Evolutionary conservation across 257 asterid species (phyloP).

Genomic region (Solanum appendiculatum): DNA sequence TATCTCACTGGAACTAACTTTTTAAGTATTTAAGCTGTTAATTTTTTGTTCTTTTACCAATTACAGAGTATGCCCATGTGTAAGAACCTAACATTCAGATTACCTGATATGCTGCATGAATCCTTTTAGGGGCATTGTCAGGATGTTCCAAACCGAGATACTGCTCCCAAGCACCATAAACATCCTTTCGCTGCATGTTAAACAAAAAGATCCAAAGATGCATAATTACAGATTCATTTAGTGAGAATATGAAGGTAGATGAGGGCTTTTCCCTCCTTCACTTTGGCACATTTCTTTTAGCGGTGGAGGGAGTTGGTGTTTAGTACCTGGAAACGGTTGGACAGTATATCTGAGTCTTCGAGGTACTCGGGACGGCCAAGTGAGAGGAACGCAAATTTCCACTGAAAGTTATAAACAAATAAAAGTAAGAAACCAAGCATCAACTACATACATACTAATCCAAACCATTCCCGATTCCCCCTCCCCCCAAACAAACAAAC

Average conservation of each 20-base stretch:
- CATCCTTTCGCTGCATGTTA: slow-evolving; percentile 25
- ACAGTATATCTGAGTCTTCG: slow-evolving; percentile 40
- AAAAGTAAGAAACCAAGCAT: background rate
- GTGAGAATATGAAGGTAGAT: background rate
- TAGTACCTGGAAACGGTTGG: slow-evolving; percentile 47
- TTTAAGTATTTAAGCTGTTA: background rate
- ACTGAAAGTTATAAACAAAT: slow-evolving; percentile 12
- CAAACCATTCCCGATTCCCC: background rate
- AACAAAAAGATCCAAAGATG: background rate
- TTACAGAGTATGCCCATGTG: background rate
- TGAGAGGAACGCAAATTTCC: slow-evolving; percentile 54
- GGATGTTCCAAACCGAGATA: slow-evolving; percentile 56
- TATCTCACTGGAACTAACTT: background rate
- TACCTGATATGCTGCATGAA: slow-evolving; percentile 42
- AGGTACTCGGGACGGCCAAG: slow-evolving; percentile 50
- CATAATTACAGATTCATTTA: background rate
- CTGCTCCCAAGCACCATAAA: slow-evolving; percentile 45
- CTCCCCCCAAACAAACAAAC: background rate
- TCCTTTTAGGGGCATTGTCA: slow-evolving; percentile 39
- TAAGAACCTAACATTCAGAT: background rate
- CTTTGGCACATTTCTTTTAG: background rate
- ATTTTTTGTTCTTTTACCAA: background rate
- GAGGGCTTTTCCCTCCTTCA: background rate
- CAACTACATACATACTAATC: background rate
- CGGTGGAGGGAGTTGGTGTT: background rate